Evolutionary conservation across 1,139 yeast species (phyloP).

Genomic region (Schwanniomyces etchellsii): DNA sequence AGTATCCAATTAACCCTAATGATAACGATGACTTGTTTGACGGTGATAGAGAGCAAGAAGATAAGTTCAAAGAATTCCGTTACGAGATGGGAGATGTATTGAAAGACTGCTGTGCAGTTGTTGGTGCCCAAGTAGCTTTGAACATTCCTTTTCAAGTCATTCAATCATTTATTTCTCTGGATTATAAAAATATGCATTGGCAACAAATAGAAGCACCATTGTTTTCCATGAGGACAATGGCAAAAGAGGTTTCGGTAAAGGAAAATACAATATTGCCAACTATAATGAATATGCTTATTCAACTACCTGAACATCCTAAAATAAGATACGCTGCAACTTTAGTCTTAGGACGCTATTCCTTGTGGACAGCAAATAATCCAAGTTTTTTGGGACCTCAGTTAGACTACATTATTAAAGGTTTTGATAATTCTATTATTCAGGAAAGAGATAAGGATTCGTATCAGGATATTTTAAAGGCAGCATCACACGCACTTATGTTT

Average conservation of each 20-base stretch:
- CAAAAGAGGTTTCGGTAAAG: constrained; percentile 71
- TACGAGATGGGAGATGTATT: constrained; percentile 96
- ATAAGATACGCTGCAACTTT: constrained; percentile 89
- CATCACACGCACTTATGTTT: constrained; percentile 90
- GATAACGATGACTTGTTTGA: constrained; percentile 40
- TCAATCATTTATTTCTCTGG: constrained; percentile 30
- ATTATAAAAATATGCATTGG: constrained; percentile 48
- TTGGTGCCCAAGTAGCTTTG: constrained; percentile 71
- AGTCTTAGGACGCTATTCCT: constrained; percentile 90
- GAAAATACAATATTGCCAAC: constrained; percentile 72
- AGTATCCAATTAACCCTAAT: constrained; percentile 57
- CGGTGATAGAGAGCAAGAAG: constrained; percentile 78
- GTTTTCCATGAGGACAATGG: constrained; percentile 91
- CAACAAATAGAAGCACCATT: constrained; percentile 87
- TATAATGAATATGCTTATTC: constrained; percentile 64
- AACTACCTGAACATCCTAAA: constrained; percentile 80
- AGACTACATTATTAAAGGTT: constrained; percentile 78
- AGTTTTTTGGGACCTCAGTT: constrained; percentile 77
- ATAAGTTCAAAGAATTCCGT: constrained; percentile 86
- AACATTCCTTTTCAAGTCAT: constrained; percentile 54
- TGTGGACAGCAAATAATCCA: constrained; percentile 89
- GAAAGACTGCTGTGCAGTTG: constrained; percentile 89
- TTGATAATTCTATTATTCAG: constrained; percentile 26
- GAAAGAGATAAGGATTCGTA: constrained; percentile 18
- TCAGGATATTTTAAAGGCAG: constrained; percentile 69